Evolutionary conservation across 768 basidiomycete species (phyloP), one percentile per base, ranked within the genome.

Genomic region (Podaxis carcinomalis): DNA sequence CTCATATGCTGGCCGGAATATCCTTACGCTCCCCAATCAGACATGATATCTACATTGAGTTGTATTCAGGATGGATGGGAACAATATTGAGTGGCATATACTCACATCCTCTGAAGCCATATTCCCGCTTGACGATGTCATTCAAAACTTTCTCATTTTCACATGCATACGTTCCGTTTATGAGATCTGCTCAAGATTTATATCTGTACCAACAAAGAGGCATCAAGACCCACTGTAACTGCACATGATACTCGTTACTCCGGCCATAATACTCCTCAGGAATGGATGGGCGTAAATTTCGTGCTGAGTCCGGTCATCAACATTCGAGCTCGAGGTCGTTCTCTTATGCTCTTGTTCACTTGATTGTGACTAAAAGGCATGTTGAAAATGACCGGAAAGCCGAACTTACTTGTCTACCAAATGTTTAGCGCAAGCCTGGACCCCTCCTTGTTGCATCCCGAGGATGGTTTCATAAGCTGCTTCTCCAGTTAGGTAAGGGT

Each of bases 381-480:
- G 19, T 16, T 19, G 6, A 5, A 5, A 6, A 16, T n/a, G 36
- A 16, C 42, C 10, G 16, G n/a, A 6, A 44, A 19, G 42, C 16
- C 16, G 14, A 5, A 75, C 83, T 36, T 58, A 89, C 88, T 90
- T 90, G 73, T 87, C 84, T 64, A 93, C 80, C 56, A 81, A 83
- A 71, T 95, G 93, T 73, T 95, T 95, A 10, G 91, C 92, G 62
- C 89, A 92, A 0, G 93, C 92, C 69, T 93, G 90, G 0, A 94
- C 89, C 44, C 94, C 94, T 6, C 74, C 80, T 25, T 75, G 67
- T 69, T 97, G 94, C 75, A 95, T 73, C 5, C 94, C 94, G n/a
- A 90, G 74, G 56, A 95, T 83, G 0, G 93, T 95, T 72, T 94
- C 90, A 57, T 86, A 89, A 3, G 87, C 83, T 0, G 79, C 77